Evolutionary conservation across 495 filamentous ascomycete species (phyloP).

Genomic region (Daldinia grandis): DNA sequence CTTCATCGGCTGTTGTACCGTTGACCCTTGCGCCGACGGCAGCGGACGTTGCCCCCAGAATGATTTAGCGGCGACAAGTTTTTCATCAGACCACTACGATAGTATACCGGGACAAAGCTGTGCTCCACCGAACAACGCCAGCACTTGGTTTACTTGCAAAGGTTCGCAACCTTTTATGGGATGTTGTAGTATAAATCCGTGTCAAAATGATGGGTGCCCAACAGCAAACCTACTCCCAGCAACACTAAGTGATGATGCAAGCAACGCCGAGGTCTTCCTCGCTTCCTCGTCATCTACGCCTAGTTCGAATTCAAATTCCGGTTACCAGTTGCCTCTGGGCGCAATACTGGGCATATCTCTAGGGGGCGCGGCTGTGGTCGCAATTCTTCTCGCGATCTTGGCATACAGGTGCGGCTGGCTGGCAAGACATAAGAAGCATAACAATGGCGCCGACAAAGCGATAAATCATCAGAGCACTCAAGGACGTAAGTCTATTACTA

Average conservation of each 20-base stretch:
- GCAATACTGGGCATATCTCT: conserved; percentile 36
- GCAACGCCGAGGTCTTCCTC: conserved; percentile 31
- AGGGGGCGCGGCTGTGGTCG: conserved; percentile 28
- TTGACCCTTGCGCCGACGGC: conserved; percentile 40
- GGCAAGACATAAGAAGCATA: conserved; percentile 20
- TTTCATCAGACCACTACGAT: conserved; percentile 35
- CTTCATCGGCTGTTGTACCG: conserved; percentile 38
- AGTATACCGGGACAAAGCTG: conserved; percentile 31
- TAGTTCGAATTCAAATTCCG: conserved; percentile 19
- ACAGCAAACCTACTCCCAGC: conserved; percentile 28
- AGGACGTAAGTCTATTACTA: conserved; percentile 11
- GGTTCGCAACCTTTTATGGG: conserved; percentile 33
- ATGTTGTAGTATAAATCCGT: conserved; percentile 32
- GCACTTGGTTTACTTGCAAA: conserved; percentile 35
- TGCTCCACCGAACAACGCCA: conserved; percentile 23
- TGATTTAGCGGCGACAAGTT: conserved; percentile 21
- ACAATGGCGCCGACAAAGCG: conserved; percentile 10
- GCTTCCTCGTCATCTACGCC: neutral
- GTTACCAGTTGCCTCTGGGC: conserved; percentile 19
- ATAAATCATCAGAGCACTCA: conserved; percentile 5
- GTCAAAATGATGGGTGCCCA: conserved; percentile 37
- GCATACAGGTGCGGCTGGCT: conserved; percentile 36
- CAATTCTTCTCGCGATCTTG: conserved; percentile 25
- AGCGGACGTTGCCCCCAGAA: conserved; percentile 31
- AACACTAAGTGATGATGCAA: conserved; percentile 24